phyloP scores from a whole-genome alignment of 192 early-diverging fungal genomes.

The Linderina pennispora region DNA sequence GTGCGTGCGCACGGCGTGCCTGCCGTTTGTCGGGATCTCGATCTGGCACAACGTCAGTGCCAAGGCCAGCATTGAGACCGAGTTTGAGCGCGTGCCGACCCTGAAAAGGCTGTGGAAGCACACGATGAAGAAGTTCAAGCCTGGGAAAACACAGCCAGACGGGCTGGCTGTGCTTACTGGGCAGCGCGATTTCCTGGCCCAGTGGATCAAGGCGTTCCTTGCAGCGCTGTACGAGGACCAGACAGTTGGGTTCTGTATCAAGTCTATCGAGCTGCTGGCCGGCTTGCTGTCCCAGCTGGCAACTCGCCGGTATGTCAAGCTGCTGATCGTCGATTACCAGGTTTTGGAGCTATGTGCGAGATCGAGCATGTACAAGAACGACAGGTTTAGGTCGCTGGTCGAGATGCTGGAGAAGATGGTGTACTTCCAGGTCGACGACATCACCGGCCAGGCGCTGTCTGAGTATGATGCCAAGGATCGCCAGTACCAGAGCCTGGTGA shows the following conservation, averaged over 20 bases:
- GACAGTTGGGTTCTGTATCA: conserved; percentile 53
- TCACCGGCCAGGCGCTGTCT: conserved; percentile 69
- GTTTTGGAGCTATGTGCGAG: conserved; percentile 44
- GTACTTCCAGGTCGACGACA: conserved; percentile 73
- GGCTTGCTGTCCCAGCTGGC: conserved; percentile 84
- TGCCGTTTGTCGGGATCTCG: conserved; percentile 66
- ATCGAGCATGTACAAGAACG: conserved; percentile 1
- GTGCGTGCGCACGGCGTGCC: conserved; percentile 65
- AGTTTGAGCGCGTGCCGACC: conserved; percentile 56
- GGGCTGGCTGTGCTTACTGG: conserved; percentile 46
- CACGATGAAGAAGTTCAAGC: conserved; percentile 46
- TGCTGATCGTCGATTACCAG: conserved; percentile 76
- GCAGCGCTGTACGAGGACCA: conserved; percentile 1
- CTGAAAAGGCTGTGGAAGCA: conserved; percentile 65
- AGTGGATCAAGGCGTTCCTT: conserved; percentile 62
- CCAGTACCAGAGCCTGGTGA: conserved; percentile 56
- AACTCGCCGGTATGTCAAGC: conserved; percentile 83
- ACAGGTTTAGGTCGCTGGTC: conserved; percentile 61
- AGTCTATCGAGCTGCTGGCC: conserved; percentile 81
- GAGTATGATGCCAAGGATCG: conserved; percentile 55
- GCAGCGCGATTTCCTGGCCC: conserved; percentile 60
- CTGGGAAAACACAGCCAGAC: not conserved
- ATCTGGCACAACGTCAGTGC: conserved; percentile 68
- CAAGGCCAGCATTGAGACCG: conserved; percentile 47
- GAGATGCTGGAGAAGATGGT: conserved; percentile 52